Percentiles rank a stretch among this genome's conserved stretches.
Evolutionary conservation across 73 alveolate species (phyloP).

Genomic region (Stentor coeruleus): DNA sequence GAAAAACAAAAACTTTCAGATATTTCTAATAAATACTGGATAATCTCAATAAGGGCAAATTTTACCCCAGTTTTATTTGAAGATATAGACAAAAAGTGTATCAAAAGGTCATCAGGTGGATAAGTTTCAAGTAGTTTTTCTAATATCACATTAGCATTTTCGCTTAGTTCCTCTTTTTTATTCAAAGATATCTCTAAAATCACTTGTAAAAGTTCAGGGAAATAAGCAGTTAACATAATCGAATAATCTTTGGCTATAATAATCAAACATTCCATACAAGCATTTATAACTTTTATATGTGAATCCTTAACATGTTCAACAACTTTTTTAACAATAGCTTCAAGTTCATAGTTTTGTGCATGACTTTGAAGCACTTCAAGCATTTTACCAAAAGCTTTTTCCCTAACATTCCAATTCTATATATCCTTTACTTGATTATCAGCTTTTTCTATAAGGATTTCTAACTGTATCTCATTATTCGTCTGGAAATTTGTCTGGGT

Average conservation of each 20-base stretch:
- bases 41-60: neutral
- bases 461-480: neutral
- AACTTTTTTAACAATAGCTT: neutral
- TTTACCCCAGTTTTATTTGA: neutral
- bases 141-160: neutral
- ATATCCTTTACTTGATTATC: neutral
- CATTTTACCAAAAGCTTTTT: neutral
- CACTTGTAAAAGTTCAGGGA: neutral
- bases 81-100: neutral
- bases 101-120: conserved; percentile 12
- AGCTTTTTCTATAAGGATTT: neutral
- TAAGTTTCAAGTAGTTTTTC: conserved; percentile 18
- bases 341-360: neutral
- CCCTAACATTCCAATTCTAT: neutral
- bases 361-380: neutral
- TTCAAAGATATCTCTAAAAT: neutral
- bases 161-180: neutral
- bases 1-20: conserved; percentile 11
- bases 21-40: neutral
- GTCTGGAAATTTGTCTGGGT: neutral
- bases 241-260: neutral
- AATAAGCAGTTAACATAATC: neutral
- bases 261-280: neutral
- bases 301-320: neutral
- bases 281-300: neutral